phyloP scores from a whole-genome alignment of 2,329 filamentous ascomycete species.

The Nothophaeocryptopus gaeumannii region DNA sequence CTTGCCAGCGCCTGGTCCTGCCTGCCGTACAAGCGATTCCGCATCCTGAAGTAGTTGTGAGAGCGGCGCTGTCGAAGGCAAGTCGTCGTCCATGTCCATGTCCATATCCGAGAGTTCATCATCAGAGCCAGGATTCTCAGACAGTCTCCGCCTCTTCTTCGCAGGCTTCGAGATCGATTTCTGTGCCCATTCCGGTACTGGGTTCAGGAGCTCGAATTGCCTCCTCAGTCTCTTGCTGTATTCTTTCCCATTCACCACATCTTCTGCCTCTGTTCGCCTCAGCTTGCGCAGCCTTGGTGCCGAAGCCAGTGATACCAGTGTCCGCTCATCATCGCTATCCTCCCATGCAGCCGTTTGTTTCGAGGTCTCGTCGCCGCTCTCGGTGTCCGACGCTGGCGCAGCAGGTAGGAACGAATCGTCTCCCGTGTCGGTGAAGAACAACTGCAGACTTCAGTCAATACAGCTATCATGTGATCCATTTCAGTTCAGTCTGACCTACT shows the following conservation, averaged over 20 bases:
- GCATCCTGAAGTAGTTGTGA: slow-evolving; percentile 76
- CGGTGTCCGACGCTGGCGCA: slow-evolving; percentile 41
- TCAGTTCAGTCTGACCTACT: slow-evolving; percentile 39
- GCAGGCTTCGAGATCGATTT: slow-evolving; percentile 41
- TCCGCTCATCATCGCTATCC: slow-evolving; percentile 90
- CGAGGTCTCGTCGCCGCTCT: slow-evolving; percentile 42
- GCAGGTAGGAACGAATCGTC: slow-evolving; percentile 40
- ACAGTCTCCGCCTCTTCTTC: slow-evolving; percentile 49
- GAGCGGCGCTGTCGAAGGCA: slow-evolving; percentile 69
- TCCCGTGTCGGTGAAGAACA: slow-evolving; percentile 80
- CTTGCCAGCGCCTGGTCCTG: slow-evolving; percentile 50
- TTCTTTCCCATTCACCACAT: slow-evolving; percentile 80
- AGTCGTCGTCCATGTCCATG: slow-evolving; percentile 56
- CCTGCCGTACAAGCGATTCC: slow-evolving; percentile 58
- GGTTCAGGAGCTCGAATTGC: slow-evolving; percentile 63
- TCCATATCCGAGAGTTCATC: slow-evolving; percentile 46
- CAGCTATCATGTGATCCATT: slow-evolving; percentile 9
- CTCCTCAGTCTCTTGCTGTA: slow-evolving; percentile 76
- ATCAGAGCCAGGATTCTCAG: slow-evolving; percentile 38
- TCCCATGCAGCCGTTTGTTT: slow-evolving; percentile 69
- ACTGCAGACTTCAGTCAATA: slow-evolving; percentile 38
- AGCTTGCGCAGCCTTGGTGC: slow-evolving; percentile 78
- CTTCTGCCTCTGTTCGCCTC: slow-evolving; percentile 74
- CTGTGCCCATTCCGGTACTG: slow-evolving; percentile 60
- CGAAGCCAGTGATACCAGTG: slow-evolving; percentile 77